Evolutionary conservation across 768 basidiomycete species (phyloP).

Genomic region (Mycena venus): DNA sequence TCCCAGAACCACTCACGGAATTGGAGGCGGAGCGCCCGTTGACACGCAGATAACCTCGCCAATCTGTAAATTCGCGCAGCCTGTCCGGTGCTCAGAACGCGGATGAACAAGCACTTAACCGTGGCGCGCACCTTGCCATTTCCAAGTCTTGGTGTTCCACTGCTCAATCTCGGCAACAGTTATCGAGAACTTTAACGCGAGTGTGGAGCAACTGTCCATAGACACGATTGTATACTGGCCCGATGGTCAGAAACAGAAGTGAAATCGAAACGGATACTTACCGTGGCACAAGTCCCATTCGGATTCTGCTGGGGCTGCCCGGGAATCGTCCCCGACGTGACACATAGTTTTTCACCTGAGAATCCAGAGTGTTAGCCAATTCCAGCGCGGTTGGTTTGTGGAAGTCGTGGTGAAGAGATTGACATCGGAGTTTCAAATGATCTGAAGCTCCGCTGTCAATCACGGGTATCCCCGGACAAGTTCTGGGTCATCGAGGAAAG

Average conservation of each 20-base stretch:
- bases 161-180: neutral
- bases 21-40: neutral
- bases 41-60: neutral
- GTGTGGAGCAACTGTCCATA: neutral
- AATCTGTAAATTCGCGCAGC: neutral
- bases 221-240: neutral
- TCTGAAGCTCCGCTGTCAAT: too few species aligned
- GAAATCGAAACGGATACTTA: neutral
- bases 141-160: neutral
- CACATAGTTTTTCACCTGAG: neutral
- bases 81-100: neutral
- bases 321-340: neutral
- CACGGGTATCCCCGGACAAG: too few species aligned
- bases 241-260: neutral
- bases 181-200: neutral
- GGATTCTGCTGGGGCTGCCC: neutral
- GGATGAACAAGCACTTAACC: neutral
- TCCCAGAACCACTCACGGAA: neutral
- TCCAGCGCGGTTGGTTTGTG: too few species aligned
- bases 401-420: too few species aligned
- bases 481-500: too few species aligned
- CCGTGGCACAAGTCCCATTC: neutral
- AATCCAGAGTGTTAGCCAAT: neutral
- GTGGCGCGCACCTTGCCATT: neutral
- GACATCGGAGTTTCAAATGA: too few species aligned